Evolutionary conservation across 2,329 filamentous ascomycete species (phyloP), one percentile per base, ranked within the genome.

Genomic region (Plectosphaerella cucumerina): DNA sequence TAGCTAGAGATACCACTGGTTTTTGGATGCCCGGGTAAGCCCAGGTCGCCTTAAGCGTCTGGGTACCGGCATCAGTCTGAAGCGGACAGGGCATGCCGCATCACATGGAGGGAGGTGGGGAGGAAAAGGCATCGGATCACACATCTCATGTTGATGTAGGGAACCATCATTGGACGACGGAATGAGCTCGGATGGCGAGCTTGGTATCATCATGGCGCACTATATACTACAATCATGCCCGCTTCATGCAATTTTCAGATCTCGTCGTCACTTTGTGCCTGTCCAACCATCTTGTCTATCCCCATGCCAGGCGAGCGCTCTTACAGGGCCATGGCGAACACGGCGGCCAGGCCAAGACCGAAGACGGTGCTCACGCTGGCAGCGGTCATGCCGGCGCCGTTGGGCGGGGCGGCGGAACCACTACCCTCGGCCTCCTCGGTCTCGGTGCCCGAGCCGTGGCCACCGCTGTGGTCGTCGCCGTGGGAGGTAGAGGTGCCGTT

Each of bases 381-480:
- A 31, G 54, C 59, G 47, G 47, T 57, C 18, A 51, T 50, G 6
- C 55, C 51, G 15, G 44, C 47, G 46, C 44, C 46, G 52, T 47
- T 51, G 18, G 37, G 50, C 35, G 33, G 41, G 15, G 44, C 46
- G 21, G 37, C 49, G 31, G 44, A 37, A 17, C 39, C 41, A 42
- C 33, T 37, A 8, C 55, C 59, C 23, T 61, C 64, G 37, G 57
- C 63, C 39, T 52, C 61, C 17, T 45, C 20, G 5, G 22, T 14
- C 14, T 33, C 42, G 22, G 53, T 55, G 39, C 49, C 18, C 6
- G 35, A 11, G 18, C 21, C 52, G 48, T 23, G 26, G 46, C 15
- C 44, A 47, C 71, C 70, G 31, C 75, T 77, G 70, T 91, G 85
- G 21, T 80, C 84, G 57, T 91, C 80, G 60, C 91, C 87, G 61